These are phyloP conservation scores for Cercospora zeae-maydis DNA, from an alignment of 2,329 filamentous ascomycete genomes.

Conservation along the genomic window DNA sequence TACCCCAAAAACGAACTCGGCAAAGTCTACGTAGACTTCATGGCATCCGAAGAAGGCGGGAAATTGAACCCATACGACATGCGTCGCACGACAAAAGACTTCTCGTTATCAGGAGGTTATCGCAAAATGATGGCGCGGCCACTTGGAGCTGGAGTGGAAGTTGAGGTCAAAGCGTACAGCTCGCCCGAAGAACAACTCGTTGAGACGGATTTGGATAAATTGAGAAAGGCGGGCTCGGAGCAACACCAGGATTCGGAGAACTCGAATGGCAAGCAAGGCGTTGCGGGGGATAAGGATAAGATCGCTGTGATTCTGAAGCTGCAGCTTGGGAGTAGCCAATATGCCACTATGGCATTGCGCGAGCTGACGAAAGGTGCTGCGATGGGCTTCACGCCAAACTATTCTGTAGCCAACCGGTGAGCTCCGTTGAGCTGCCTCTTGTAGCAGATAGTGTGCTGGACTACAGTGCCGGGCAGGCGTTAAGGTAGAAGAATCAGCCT, in stretches of 20 bases:
- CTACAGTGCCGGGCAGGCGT: no score
- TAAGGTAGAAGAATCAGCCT: no score
- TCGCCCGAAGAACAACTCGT: constrained; percentile 79
- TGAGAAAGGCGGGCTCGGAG: constrained; percentile 38
- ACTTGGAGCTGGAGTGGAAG: constrained; percentile 51
- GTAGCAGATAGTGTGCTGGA: background rate
- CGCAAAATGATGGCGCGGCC: constrained; percentile 77
- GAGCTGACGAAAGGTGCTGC: constrained; percentile 71
- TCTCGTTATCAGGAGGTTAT: constrained; percentile 84
- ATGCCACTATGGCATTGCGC: constrained; percentile 77
- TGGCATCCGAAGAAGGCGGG: constrained; percentile 75
- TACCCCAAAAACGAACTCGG: constrained; percentile 83
- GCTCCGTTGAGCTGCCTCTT: background rate
- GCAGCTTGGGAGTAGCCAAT: constrained; percentile 73
- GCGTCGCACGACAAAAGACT: constrained; percentile 79
- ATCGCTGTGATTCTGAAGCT: constrained; percentile 69
- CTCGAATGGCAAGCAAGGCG: constrained; percentile 3
- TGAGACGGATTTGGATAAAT: constrained; percentile 74
- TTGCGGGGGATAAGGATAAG: constrained; percentile 41
- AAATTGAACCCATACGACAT: constrained; percentile 78
- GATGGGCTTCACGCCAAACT: constrained; percentile 62
- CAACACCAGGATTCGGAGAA: constrained; percentile 22
- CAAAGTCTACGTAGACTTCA: constrained; percentile 80
- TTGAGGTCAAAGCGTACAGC: constrained; percentile 66
- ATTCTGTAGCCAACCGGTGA: constrained; percentile 38